Evolutionary conservation across 768 basidiomycete species (phyloP).

Genomic region (Suillus subalutaceus): DNA sequence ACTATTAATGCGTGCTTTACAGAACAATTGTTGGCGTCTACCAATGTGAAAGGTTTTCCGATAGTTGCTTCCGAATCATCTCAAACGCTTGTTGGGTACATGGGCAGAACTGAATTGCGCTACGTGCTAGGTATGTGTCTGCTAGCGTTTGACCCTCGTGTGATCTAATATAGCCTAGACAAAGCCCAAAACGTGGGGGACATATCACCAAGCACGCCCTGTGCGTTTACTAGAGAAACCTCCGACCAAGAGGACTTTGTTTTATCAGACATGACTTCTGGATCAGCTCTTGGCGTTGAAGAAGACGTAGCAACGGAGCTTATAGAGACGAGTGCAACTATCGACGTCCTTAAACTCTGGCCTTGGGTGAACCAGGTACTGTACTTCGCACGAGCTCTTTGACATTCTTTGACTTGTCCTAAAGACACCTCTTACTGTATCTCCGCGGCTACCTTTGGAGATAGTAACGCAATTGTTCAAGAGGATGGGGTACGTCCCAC

Average conservation of each 20-base stretch:
- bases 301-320: constrained; percentile 71
- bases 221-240: constrained; percentile 63
- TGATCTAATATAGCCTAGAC: constrained; percentile 47
- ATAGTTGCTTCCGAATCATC: constrained; percentile 68
- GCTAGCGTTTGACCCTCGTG: neutral
- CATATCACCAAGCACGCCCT: constrained; percentile 64
- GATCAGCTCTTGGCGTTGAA: constrained; percentile 59
- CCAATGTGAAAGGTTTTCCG: constrained; percentile 89
- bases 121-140: constrained; percentile 75
- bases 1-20: constrained; percentile 14
- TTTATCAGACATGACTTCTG: constrained; percentile 43
- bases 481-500: constrained; percentile 83
- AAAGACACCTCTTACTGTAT: constrained; percentile 92
- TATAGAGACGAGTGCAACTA: constrained; percentile 59
- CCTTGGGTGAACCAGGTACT: constrained; percentile 94
- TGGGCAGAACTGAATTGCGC: constrained; percentile 81
- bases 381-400: constrained; percentile 3
- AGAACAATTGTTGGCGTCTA: constrained; percentile 75
- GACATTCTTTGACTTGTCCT: constrained; percentile 1
- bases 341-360: constrained; percentile 68
- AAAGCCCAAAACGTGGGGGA: constrained; percentile 68
- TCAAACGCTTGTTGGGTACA: constrained; percentile 78
- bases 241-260: constrained; percentile 55
- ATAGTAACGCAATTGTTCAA: constrained; percentile 98
- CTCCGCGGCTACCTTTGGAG: constrained; percentile 89